Evolutionary conservation across 2,329 filamentous ascomycete species (phyloP).

Genomic region (Hypoxylon sp.): DNA sequence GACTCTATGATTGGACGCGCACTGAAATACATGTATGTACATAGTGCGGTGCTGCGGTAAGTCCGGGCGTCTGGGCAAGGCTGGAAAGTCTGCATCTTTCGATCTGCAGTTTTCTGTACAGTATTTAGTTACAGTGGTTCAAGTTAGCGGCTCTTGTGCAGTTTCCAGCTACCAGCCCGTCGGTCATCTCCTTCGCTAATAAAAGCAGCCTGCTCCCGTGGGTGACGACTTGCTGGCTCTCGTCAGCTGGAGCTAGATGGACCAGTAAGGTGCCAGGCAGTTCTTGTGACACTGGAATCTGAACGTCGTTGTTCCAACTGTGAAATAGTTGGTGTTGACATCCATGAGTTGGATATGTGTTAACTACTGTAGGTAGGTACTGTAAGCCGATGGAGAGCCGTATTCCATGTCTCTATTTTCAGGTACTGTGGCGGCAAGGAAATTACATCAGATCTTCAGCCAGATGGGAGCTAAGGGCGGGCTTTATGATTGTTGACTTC

Average conservation of each 20-base stretch:
- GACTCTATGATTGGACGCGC: slow-evolving; percentile 27
- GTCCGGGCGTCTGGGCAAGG: slow-evolving; percentile 35
- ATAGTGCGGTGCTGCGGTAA: slow-evolving; percentile 33
- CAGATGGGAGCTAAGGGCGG: slow-evolving; percentile 10
- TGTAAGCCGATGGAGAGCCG: slow-evolving; percentile 17
- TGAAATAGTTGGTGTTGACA: slow-evolving; percentile 9
- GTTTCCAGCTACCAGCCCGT: slow-evolving; percentile 32
- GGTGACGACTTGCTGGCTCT: slow-evolving; percentile 15
- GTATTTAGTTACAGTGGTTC: slow-evolving; percentile 19
- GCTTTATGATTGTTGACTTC: slow-evolving; percentile 12
- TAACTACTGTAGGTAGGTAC: no score
- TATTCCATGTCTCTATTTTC: slow-evolving; percentile 2
- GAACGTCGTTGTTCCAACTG: not conserved
- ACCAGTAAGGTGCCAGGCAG: slow-evolving; percentile 6
- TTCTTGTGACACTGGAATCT: slow-evolving; percentile 12
- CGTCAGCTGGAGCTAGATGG: slow-evolving; percentile 11
- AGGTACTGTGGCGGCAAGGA: slow-evolving; percentile 22
- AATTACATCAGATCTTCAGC: slow-evolving; percentile 34
- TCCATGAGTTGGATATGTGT: slow-evolving; percentile 15
- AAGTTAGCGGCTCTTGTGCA: slow-evolving; percentile 20
- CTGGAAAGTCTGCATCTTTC: slow-evolving; percentile 20
- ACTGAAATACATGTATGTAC: slow-evolving; percentile 5
- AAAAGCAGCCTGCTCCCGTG: slow-evolving; percentile 21
- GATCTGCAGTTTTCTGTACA: slow-evolving; percentile 28
- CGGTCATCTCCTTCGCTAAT: slow-evolving; percentile 39